These are phyloP conservation scores for Clitopilus passeckerianus DNA, from an alignment of 768 basidiomycete species.

Conservation along the genomic window DNA sequence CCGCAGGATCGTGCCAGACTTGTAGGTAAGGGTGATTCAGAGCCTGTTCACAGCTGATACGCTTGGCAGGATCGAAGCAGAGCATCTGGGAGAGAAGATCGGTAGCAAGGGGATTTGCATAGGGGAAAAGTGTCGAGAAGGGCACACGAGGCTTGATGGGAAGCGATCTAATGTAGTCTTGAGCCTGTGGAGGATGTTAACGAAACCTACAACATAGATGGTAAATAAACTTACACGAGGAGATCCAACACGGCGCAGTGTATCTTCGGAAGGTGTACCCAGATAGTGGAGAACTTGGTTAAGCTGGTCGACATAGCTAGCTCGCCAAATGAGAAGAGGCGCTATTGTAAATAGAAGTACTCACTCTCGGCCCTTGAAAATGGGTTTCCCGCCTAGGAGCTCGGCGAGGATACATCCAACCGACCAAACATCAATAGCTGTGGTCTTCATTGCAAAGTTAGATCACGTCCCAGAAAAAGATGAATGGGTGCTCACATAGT, in stretches of 20 bases:
- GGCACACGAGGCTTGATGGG: constrained; percentile 95
- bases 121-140: constrained; percentile 88
- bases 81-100: constrained; percentile 90
- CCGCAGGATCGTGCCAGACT: constrained; percentile 97
- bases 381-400: constrained; percentile 87
- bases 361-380: constrained; percentile 96
- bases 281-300: constrained; percentile 98
- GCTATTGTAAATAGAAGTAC: constrained; percentile 16
- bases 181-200: constrained; percentile 50
- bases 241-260: constrained; percentile 91
- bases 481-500: constrained; percentile 54
- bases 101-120: constrained; percentile 90
- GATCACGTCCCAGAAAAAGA: neutral
- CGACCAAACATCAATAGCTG: constrained; percentile 94
- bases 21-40: constrained; percentile 91
- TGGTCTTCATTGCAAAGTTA: constrained; percentile 46
- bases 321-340: constrained; percentile 5
- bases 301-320: constrained; percentile 94
- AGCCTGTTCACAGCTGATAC: constrained; percentile 95
- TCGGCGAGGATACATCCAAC: constrained; percentile 95
- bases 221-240: constrained; percentile 61
- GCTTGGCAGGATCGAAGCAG: constrained; percentile 93
- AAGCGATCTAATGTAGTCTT: constrained; percentile 96
- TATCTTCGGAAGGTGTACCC: constrained; percentile 97
- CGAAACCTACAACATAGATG: neutral